Base-by-base conservation (phyloP, 306 rosid species). In the Cucumis melo region DNA sequence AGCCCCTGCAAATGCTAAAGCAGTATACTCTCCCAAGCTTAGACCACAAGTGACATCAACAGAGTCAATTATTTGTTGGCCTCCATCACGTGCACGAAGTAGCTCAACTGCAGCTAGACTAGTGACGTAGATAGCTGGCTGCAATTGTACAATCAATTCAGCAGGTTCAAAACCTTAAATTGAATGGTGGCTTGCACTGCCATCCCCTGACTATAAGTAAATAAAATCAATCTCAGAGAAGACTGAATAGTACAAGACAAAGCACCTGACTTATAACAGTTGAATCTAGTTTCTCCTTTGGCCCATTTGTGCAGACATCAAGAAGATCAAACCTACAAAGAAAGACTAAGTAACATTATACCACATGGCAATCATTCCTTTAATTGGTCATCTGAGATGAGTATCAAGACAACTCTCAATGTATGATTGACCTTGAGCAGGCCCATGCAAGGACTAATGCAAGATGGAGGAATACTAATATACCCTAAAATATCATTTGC, bases 91-190 rank as follows among this genome's bases (percentile, higher is more conserved):
- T 5, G 82, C 86, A 76, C 97, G 93, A 72, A 94, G 93, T 62
- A 94, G 83, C 89, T 94, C 99, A 53, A 94, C 93, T 57, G 99
- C 98, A 72, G 99, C 99, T 68, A 95, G 96, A 85, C 99, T 90
- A 41, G 97, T 90, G 77, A 95, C 99, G 61, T 92, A 95, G 67
- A 95, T 87, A 76, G 98, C 98, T n/a, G 99, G 99, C 99, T 95
- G 97, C 80, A 88, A 84, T 50, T 6, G 60, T 27, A 50, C 20
- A 72, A 71, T 48, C 59, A 23, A 71, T 46, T 71, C 7, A 71
- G 75, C 39, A 71, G 17, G 39, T 24, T 71, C 32, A 39, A 66
- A 39, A 66, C 19, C 27, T 39, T 66, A 17, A 19, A 39, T 17
- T 38, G 73, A 39, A 65, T 5, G 19, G 48, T 19, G 27, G 29